phyloP scores from a whole-genome alignment of 176 grass and related monocot species.

The Urochloa ruziziensis region DNA sequence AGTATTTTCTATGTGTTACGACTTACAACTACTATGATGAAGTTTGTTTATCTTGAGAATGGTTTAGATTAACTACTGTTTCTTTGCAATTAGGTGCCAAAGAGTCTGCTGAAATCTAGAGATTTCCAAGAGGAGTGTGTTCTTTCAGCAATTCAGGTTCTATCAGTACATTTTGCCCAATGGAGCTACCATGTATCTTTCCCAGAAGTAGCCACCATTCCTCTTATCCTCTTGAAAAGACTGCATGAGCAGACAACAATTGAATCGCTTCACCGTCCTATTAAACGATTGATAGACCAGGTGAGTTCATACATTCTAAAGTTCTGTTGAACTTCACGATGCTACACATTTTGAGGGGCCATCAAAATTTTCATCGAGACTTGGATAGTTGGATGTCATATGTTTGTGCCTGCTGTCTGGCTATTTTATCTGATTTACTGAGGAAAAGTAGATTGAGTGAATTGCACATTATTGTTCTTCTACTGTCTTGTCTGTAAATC shows the following conservation, averaged over 20 bases:
- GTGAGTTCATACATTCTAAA: constrained; percentile 31
- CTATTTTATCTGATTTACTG: not conserved
- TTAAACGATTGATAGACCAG: constrained; percentile 86
- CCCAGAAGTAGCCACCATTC: constrained; percentile 82
- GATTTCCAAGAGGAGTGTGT: constrained; percentile 70
- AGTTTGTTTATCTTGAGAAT: constrained; percentile 13
- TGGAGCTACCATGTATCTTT: constrained; percentile 97
- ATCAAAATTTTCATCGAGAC: not conserved
- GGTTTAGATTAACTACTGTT: constrained; percentile 15
- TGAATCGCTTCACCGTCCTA: constrained; percentile 57
- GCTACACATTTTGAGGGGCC: not conserved
- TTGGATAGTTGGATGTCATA: constrained; percentile 5
- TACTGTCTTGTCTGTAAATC: not conserved
- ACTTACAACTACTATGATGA: not conserved
- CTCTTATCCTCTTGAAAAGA: constrained; percentile 82
- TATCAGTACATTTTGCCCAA: constrained; percentile 74
- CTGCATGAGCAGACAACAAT: constrained; percentile 52
- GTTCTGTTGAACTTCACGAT: not conserved
- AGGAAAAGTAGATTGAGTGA: not conserved
- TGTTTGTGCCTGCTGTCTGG: not conserved
- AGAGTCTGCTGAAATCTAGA: constrained; percentile 60
- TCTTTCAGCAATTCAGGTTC: constrained; percentile 62
- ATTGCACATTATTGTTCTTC: not conserved
- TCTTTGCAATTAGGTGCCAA: constrained; percentile 62
- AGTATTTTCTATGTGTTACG: not conserved